These are phyloP conservation scores for Ceratocystiopsis sp. DNA, from an alignment of 2,329 filamentous ascomycete species.

Conservation along the genomic window DNA sequence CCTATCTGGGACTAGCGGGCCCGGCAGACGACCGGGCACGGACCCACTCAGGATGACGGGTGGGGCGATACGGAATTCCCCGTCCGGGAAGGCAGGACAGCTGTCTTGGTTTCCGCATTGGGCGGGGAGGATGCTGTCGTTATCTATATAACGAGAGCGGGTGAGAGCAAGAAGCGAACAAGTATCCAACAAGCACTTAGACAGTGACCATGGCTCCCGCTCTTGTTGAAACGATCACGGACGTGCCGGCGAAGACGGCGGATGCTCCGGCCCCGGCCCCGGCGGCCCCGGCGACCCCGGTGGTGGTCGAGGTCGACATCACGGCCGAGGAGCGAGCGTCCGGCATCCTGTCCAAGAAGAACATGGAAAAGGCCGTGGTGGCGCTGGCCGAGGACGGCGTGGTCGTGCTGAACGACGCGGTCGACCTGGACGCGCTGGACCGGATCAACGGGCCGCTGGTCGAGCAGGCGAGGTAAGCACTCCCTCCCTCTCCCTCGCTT, in stretches of 20 bases:
- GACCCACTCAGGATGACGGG: no score
- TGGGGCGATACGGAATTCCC: background rate
- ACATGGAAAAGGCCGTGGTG: background rate
- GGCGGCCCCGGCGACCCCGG: background rate
- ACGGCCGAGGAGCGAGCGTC: background rate
- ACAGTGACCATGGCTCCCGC: background rate
- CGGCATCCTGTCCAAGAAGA: background rate
- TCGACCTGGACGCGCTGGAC: background rate
- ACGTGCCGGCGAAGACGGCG: background rate
- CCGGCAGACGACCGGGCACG: background rate
- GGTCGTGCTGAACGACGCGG: background rate
- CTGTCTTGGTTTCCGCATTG: no score
- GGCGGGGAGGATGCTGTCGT: no score
- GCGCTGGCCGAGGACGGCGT: conserved; percentile 1
- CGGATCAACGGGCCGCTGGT: background rate
- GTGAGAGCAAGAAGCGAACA: background rate
- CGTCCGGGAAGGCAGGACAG: background rate
- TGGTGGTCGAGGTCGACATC: background rate
- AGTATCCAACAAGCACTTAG: background rate
- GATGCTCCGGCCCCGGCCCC: background rate
- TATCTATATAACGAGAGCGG: no score
- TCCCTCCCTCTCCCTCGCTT: no score
- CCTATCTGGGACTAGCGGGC: background rate
- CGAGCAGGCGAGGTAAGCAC: conserved; percentile 4
- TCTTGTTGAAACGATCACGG: background rate